Conservation (phyloP, 805 yeast genomes). For the Hanseniaspora nectarophila region DNA sequence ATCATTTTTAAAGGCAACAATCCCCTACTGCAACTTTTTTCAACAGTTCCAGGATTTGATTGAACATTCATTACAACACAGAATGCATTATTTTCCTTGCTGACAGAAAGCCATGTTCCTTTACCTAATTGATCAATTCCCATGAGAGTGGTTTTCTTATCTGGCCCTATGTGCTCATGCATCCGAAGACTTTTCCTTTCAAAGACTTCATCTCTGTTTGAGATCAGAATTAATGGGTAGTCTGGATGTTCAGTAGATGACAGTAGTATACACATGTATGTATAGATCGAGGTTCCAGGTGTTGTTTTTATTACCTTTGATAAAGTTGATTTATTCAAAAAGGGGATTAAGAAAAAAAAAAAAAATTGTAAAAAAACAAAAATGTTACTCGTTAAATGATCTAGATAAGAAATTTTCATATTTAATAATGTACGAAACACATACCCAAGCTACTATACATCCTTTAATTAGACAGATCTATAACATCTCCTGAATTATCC, state of each 20-base stretch:
- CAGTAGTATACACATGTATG: slow-evolving; percentile 64
- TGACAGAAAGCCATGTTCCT: slow-evolving; percentile 88
- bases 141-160: slow-evolving; percentile 34
- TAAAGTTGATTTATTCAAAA: no score
- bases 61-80: slow-evolving; percentile 59
- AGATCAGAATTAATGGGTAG: slow-evolving; percentile 61
- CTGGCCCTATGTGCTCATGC: slow-evolving; percentile 5
- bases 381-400: background rate
- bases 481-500: background rate
- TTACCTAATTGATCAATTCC: slow-evolving; percentile 39
- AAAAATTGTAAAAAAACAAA: background rate
- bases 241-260: slow-evolving; percentile 58
- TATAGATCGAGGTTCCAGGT: background rate
- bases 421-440: no score
- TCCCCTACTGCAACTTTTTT: slow-evolving; percentile 34
- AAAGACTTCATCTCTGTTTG: slow-evolving; percentile 81
- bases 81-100: slow-evolving; percentile 47
- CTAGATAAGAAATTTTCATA: background rate
- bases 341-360: background rate
- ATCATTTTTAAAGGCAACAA: slow-evolving; percentile 28
- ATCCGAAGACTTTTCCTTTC: slow-evolving; percentile 45
- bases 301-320: no score
- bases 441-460: background rate
- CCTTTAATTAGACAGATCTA: slow-evolving; percentile 2
- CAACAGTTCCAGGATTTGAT: slow-evolving; percentile 20